Evolutionary conservation across 2,329 filamentous ascomycete species (phyloP).

Genomic region (Triangularia verruculosa): DNA sequence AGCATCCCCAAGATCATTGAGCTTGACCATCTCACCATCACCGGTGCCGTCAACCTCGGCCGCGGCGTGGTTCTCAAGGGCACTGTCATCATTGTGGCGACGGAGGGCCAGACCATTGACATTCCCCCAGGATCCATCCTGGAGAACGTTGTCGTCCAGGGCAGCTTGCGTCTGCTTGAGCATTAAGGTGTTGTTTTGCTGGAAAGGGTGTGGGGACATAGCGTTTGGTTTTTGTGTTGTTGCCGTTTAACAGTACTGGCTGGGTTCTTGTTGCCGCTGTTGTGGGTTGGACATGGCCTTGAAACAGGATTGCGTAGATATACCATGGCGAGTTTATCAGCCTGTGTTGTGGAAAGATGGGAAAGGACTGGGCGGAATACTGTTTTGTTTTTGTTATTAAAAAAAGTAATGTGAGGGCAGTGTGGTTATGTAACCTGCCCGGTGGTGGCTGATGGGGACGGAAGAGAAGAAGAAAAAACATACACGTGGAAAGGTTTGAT

Average conservation of each 20-base stretch:
- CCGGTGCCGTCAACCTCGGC: slow-evolving; percentile 93
- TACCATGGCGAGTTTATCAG: not conserved
- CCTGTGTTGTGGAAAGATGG: slow-evolving; percentile 1
- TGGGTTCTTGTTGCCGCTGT: not conserved
- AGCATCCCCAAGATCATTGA: slow-evolving; percentile 89
- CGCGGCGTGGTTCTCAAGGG: slow-evolving; percentile 95
- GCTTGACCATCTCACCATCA: slow-evolving; percentile 94
- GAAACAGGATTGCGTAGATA: not conserved
- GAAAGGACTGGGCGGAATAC: not conserved
- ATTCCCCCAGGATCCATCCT: slow-evolving; percentile 94
- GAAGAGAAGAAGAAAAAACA: not conserved
- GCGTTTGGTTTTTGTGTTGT: slow-evolving; percentile 9
- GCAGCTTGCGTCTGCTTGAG: slow-evolving; percentile 75
- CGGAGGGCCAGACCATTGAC: slow-evolving; percentile 96
- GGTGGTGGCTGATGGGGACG: not conserved
- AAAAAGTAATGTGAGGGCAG: not conserved
- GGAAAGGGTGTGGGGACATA: not conserved
- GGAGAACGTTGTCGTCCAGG: slow-evolving; percentile 98
- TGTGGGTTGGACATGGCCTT: not conserved
- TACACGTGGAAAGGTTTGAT: not conserved
- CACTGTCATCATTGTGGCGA: slow-evolving; percentile 98
- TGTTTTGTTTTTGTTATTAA: not conserved
- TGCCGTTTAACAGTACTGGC: not conserved
- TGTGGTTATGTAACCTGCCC: not conserved
- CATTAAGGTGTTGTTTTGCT: slow-evolving; percentile 45